These are phyloP conservation scores for Populus hybrid DNA, from an alignment of 441 rosid species.

Conservation along the genomic window DNA sequence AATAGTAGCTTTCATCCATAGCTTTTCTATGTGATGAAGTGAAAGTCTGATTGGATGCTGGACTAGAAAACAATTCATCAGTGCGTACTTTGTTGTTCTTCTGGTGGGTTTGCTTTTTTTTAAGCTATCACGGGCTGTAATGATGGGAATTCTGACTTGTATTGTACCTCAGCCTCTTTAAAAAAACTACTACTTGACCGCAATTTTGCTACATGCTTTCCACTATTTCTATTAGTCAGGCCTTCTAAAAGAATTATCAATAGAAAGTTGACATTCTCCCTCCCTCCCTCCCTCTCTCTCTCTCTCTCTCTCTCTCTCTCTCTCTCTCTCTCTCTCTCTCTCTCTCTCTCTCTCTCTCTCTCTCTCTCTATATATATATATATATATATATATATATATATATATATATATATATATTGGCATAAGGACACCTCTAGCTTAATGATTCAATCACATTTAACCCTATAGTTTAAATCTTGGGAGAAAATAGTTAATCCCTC, in stretches of 20 bases:
- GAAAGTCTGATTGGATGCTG: not conserved
- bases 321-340: no score
- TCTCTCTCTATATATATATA: no score
- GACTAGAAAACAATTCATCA: not conserved
- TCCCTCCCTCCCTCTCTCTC: no score
- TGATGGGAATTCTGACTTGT: not conserved
- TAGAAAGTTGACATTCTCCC: no score
- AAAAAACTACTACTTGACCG: not conserved
- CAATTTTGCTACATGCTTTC: not conserved
- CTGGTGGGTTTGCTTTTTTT: not conserved
- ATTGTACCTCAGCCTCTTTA: not conserved
- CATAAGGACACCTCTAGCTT: no score
- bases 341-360: no score
- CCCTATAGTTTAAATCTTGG: not conserved
- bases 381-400: no score
- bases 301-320: no score
- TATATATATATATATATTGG: no score
- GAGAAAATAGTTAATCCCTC: not conserved
- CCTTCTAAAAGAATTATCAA: no score
- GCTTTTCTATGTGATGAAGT: not conserved
- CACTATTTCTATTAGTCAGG: not conserved
- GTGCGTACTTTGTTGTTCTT: not conserved
- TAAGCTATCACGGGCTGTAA: not conserved
- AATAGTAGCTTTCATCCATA: slow-evolving; percentile 4
- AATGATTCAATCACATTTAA: no score